A percentile compares a stretch with the other conserved stretches of the same genome.
phyloP scores from a whole-genome alignment of 305 asterid species.

The Andrographis paniculata region DNA sequence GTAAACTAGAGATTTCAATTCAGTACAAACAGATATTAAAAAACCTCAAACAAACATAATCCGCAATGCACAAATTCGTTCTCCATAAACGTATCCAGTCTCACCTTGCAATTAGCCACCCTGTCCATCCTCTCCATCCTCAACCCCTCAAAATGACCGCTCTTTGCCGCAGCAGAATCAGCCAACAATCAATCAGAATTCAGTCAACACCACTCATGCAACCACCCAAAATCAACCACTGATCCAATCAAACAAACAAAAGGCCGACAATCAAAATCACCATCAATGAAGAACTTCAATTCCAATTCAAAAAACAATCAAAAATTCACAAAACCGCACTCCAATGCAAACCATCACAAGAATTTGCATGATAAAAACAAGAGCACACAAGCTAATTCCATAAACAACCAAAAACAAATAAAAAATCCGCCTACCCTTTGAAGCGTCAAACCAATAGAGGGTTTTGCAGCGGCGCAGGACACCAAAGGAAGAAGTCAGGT shows the following conservation, averaged over 20 bases:
- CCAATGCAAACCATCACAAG: not conserved
- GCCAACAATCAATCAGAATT: constrained; percentile 22
- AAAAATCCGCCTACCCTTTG: constrained; percentile 10
- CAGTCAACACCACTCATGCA: constrained; percentile 22
- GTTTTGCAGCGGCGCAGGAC: constrained; percentile 12
- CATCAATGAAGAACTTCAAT: constrained; percentile 21
- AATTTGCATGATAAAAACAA: constrained; percentile 12
- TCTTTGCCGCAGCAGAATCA: constrained; percentile 21
- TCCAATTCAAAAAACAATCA: too few relatives aligned
- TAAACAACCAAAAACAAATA: constrained; percentile 9
- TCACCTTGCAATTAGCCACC: constrained; percentile 80
- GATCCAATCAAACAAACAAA: constrained; percentile 25
- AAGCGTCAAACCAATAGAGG: constrained; percentile 22
- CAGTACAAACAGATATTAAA: constrained; percentile 2
- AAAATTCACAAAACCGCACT: constrained; percentile 2
- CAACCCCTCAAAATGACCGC: not conserved
- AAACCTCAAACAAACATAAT: not conserved
- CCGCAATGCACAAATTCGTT: not conserved
- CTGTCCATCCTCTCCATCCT: constrained; percentile 90
- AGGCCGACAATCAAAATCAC: constrained; percentile 15
- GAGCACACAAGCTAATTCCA: constrained; percentile 5
- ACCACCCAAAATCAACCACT: constrained; percentile 16
- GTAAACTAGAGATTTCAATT: not conserved
- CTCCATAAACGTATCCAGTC: constrained; percentile 3
- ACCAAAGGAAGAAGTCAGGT: constrained; percentile 17